Conservation (phyloP, 2,329 filamentous ascomycete species). For the Dryadomyces quercus-mongolicae region DNA sequence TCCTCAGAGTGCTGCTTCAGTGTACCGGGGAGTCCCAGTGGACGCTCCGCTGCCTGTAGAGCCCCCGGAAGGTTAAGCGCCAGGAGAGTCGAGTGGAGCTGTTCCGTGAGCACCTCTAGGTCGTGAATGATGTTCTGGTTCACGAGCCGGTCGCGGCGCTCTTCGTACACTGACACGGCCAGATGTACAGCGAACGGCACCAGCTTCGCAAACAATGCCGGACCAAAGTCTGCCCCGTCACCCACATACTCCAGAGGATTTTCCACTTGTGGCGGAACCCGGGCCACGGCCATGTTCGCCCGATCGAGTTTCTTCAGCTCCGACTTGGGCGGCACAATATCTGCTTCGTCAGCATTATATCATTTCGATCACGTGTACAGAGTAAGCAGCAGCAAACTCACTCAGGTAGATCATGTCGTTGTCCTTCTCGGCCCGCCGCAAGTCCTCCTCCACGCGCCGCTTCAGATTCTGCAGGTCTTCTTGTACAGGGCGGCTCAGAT, state of each 20-base stretch:
- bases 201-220: slow-evolving; percentile 76
- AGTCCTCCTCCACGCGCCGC: slow-evolving; percentile 67
- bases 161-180: slow-evolving; percentile 89
- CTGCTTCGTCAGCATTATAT: slow-evolving; percentile 18
- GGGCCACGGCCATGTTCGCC: slow-evolving; percentile 75
- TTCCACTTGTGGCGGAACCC: slow-evolving; percentile 69
- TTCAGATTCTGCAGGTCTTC: slow-evolving; percentile 77
- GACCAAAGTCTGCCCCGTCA: slow-evolving; percentile 68
- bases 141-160: slow-evolving; percentile 78
- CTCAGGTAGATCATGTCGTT: slow-evolving; percentile 91
- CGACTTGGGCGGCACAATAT: slow-evolving; percentile 74
- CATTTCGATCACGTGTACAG: not conserved
- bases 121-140: slow-evolving; percentile 80
- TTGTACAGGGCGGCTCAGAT: slow-evolving; percentile 69
- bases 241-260: slow-evolving; percentile 72
- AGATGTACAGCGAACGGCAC: slow-evolving; percentile 95
- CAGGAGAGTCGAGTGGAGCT: slow-evolving; percentile 66
- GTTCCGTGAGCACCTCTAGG: slow-evolving; percentile 67
- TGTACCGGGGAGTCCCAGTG: slow-evolving; percentile 74
- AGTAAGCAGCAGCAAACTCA: slow-evolving; percentile 23
- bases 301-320: slow-evolving; percentile 78
- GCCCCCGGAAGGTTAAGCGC: slow-evolving; percentile 85
- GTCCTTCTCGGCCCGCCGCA: slow-evolving; percentile 89
- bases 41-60: slow-evolving; percentile 88
- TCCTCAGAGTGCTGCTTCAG: slow-evolving; percentile 87